Evolutionary conservation across 169 alveolate genomes (phyloP), one percentile per base, ranked within the genome.

Genomic region (Cryptosporidium baileyi): DNA sequence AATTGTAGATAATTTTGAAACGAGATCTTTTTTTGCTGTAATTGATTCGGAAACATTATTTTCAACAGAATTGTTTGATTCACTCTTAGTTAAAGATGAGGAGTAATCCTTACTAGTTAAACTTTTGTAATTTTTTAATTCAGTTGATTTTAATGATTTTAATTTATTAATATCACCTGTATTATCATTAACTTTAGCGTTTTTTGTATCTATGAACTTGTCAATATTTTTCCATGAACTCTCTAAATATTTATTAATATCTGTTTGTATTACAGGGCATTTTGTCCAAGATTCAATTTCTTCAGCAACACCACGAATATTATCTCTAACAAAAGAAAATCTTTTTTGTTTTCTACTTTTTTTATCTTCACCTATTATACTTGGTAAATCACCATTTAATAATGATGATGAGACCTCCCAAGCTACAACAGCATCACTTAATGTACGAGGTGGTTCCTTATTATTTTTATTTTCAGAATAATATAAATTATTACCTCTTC

Each of bases 251-350:
- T 74, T 74, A 51, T 52, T 52, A 19, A 74, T 57, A 51, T 74
- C 85, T 40, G 67, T 57, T 54, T 74, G 85, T 7, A 74, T 61
- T 11, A 74, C 85, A 9, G 85, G 85, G 24, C 85, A 74, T 74
- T 57, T 74, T 6, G 85, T 74, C 85, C 85, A 74, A 36, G 85
- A 74, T 51, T 74, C 85, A 54, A 74, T 74, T 41, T 74, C 85
- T 26, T 74, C 85, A 15, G 85, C 85, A 54, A 74, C 85, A 41
- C 85, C 85, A 38, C 85, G 52, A 52, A 74, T 74, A 54, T 74
- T 74, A 36, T 74, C 85, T 57, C 85, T 51, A 54, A 74, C 85
- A 57, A 74, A 74, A 36, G 85, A 74, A 3, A 74, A 51, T 74
- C 85, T 74, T 41, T 74, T 74, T 74, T 74, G 85, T 22, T 74